These are phyloP conservation scores for Chrysoporthe deuterocubensis DNA, from an alignment of 2,329 filamentous ascomycete genomes.

Conservation along the genomic window DNA sequence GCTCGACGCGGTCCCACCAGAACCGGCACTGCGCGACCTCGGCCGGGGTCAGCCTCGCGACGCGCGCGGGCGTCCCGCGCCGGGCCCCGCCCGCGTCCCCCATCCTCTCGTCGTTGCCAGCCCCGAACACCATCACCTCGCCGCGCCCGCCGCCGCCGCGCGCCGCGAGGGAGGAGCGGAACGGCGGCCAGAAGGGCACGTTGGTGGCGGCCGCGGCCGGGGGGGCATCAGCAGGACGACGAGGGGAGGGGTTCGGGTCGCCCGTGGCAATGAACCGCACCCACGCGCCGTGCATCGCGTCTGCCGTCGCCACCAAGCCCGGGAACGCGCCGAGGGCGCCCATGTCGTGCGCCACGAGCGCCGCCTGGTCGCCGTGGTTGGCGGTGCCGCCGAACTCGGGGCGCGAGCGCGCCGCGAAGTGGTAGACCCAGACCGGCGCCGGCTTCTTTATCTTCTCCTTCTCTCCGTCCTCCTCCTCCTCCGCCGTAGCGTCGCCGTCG, in stretches of 20 bases:
- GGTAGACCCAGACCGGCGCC: slow-evolving; percentile 45
- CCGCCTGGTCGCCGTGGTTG: slow-evolving; percentile 53
- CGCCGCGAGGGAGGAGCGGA: slow-evolving; percentile 31
- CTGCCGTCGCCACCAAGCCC: slow-evolving; percentile 44
- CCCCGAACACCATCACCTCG: slow-evolving; percentile 59
- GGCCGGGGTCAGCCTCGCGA: slow-evolving; percentile 46
- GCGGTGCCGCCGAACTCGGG: slow-evolving; percentile 39
- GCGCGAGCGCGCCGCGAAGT: slow-evolving; percentile 52
- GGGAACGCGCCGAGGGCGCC: slow-evolving; percentile 37
- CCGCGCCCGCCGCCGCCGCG: slow-evolving; percentile 36
- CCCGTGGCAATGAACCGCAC: slow-evolving; percentile 39
- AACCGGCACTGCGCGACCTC: slow-evolving; percentile 57
- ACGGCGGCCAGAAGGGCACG: slow-evolving; percentile 45
- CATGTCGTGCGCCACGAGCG: slow-evolving; percentile 49
- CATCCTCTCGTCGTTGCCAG: slow-evolving; percentile 60
- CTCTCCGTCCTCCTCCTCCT: background rate
- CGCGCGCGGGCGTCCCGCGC: slow-evolving; percentile 49
- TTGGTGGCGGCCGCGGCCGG: slow-evolving; percentile 23
- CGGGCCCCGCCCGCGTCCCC: slow-evolving; percentile 37
- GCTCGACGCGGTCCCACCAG: slow-evolving; percentile 61
- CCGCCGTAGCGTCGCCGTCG: slow-evolving; percentile 3
- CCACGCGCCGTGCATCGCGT: slow-evolving; percentile 51
- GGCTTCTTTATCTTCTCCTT: background rate
- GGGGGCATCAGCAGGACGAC: slow-evolving; percentile 11
- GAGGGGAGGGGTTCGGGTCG: slow-evolving; percentile 28